Base-by-base conservation (phyloP, 495 filamentous ascomycete genomes). In the Articulospora tetracladia region DNA sequence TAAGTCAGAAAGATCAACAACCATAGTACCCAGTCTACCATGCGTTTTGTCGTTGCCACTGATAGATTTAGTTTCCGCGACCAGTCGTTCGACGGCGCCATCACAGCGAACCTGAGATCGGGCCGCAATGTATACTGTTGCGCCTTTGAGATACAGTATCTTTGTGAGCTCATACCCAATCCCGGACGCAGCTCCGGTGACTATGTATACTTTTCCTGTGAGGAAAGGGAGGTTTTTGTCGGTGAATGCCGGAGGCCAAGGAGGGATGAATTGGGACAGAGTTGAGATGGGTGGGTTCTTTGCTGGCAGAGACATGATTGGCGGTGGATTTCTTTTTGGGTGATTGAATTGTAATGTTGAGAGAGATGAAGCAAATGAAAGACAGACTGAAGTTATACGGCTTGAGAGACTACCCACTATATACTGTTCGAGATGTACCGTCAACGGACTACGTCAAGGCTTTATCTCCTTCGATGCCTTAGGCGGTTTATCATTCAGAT, bases 1-100 rank as follows among this genome's bases (percentile, higher is more conserved):
- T 19, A 82, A 64, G 61, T 83, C 77, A n/a, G 62, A 63, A 17
- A 82, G 70, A 60, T 79, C 73, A 26, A 83, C 62, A 1, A 67
- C 25, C 32, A 84, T 68, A 60, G 69, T 75, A 23, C 70, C 68
- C 6, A 84, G 61, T 3, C 60, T 34, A 22, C 78, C 79, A n/a
- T n/a, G n/a, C n/a, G n/a, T n/a, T n/a, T n/a, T n/a, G 15, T 3
- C 13, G 3, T 59, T 55, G 8, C 57, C 62, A 3, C 64, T 63
- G 26, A 32, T 25, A 10, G 26, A 17, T 23, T 22, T 48, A 17
- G 60, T 49, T 22, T 59, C 15, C 1, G 10, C 24, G 46, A 68
- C n/a, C 20, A 77, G 63, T 20, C 64, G 59, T 23, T 64, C 44
- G 54, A 84, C 82, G 0, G 73, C 78, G 2, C 60, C 56, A 3